Conservation (phyloP, 352 stramenopile species). For the Phytopythium mirpurense region DNA sequence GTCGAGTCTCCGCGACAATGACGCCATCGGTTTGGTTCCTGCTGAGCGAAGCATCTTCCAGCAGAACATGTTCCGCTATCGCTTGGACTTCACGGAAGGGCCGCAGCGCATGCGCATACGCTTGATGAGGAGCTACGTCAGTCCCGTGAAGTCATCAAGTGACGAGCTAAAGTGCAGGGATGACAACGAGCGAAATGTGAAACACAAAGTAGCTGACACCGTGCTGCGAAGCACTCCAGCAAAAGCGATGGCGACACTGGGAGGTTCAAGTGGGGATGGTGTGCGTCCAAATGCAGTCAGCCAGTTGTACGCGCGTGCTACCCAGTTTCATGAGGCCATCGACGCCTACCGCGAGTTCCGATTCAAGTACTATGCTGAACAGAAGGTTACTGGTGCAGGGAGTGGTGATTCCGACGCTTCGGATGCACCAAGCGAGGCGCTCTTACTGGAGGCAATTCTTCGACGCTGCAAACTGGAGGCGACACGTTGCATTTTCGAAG, state of each 20-base stretch:
- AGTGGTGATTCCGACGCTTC: neutral
- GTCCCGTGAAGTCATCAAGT: neutral
- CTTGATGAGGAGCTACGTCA: constrained; percentile 31
- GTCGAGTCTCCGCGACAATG: neutral
- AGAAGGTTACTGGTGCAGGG: neutral
- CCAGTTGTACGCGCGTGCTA: neutral
- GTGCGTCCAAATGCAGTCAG: neutral
- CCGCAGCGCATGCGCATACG: constrained; percentile 46
- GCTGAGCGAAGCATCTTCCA: constrained; percentile 43
- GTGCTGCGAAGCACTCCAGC: neutral
- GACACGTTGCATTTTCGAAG: constrained; percentile 10
- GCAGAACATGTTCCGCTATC: constrained; percentile 26
- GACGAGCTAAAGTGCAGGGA: neutral
- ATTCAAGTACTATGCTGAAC: constrained; percentile 10
- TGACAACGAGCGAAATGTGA: neutral
- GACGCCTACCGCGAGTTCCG: constrained; percentile 36
- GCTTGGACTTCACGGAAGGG: constrained; percentile 43
- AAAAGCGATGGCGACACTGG: neutral
- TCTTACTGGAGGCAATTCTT: constrained; percentile 12
- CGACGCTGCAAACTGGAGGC: constrained; percentile 16
- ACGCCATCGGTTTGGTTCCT: neutral
- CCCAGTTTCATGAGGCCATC: constrained; percentile 53
- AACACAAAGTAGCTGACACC: neutral
- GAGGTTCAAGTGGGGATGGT: neutral
- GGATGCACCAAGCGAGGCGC: neutral